Evolutionary conservation across 176 grass and related monocot genomes (phyloP), one percentile per base, ranked within the genome.

Genomic region (Musa schizocarpa): DNA sequence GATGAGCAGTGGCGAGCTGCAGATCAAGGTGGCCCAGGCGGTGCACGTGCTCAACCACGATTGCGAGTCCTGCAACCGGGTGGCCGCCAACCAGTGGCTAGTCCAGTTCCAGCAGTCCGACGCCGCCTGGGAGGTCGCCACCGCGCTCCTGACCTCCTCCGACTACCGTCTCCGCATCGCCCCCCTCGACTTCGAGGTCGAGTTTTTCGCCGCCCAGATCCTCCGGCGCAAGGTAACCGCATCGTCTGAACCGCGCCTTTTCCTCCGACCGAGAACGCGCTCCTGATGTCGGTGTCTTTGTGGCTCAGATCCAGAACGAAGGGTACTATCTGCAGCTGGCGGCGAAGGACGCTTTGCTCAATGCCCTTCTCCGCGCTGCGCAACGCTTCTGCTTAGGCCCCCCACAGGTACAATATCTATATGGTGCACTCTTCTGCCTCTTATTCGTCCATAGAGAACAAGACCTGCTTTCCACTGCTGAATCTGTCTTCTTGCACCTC

Each of bases 341-440:
- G 14, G 81, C 69, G 72, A 87, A 87, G 22, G 82, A 79, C 49
- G 81, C 76, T 13, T 73, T 87, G 77, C 84, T 98, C 20, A 84
- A 98, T 66, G 86, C 86, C 68, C 90, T 98, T 55, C 86, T 93
- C 26, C 49, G 84, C 25, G 84, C 95, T n/a, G 81, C 86, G 52
- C 82, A 88, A 43, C 58, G 90, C 49, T 94, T 91, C 80, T 87
- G 81, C 84, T 67, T 77, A 58, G 86, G 88, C 16, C 75, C 86
- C 19, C 59, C 86, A 57, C 88, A 87, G 85, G 85, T 87, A 19
- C 63, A 23, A 9, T 14, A 65, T 57, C n/a, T 77, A 53, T 51
- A 72, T 50, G 17, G 11, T 27, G 2, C 10, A 14, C 13, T 54
- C 65, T 22, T 5, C 68, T 52, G 1, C 14, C 20, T 52, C 19